phyloP scores from a whole-genome alignment of 805 yeast genomes.

The Wilhelminamyces savonicus region DNA sequence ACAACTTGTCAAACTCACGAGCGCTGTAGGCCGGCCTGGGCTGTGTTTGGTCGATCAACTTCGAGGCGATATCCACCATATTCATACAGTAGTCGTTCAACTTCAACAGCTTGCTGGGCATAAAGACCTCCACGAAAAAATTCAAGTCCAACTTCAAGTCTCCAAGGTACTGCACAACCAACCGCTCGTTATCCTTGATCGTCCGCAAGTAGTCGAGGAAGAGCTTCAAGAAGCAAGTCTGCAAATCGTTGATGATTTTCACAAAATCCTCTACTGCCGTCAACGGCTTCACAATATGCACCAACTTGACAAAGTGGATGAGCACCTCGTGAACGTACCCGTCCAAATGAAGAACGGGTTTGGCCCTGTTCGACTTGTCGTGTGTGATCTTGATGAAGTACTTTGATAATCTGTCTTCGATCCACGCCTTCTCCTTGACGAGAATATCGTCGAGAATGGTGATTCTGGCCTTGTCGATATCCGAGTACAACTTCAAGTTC shows the following conservation, averaged over 20 bases:
- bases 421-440: slow-evolving; percentile 27
- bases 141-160: slow-evolving; percentile 32
- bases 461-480: slow-evolving; percentile 33
- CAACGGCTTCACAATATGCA: slow-evolving; percentile 34
- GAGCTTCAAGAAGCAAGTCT: slow-evolving; percentile 26
- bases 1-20: slow-evolving; percentile 22
- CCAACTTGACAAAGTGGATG: slow-evolving; percentile 35
- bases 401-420: slow-evolving; percentile 20
- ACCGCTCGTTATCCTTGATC: slow-evolving; percentile 10
- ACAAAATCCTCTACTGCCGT: slow-evolving; percentile 30
- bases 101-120: slow-evolving; percentile 23
- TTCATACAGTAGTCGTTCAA: slow-evolving; percentile 30
- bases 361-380: slow-evolving; percentile 2
- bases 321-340: slow-evolving; percentile 34
- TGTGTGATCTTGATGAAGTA: slow-evolving; percentile 15
- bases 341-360: slow-evolving; percentile 18
- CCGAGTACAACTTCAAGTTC: slow-evolving; percentile 33
- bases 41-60: slow-evolving; percentile 20
- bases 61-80: slow-evolving; percentile 24
- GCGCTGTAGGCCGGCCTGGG: slow-evolving; percentile 12
- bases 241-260: slow-evolving; percentile 31
- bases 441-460: slow-evolving; percentile 36
- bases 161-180: slow-evolving; percentile 12
- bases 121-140: slow-evolving; percentile 35
- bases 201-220: slow-evolving; percentile 25